Evolutionary conservation across 768 basidiomycete species (phyloP).

Genomic region (Imleria badia): DNA sequence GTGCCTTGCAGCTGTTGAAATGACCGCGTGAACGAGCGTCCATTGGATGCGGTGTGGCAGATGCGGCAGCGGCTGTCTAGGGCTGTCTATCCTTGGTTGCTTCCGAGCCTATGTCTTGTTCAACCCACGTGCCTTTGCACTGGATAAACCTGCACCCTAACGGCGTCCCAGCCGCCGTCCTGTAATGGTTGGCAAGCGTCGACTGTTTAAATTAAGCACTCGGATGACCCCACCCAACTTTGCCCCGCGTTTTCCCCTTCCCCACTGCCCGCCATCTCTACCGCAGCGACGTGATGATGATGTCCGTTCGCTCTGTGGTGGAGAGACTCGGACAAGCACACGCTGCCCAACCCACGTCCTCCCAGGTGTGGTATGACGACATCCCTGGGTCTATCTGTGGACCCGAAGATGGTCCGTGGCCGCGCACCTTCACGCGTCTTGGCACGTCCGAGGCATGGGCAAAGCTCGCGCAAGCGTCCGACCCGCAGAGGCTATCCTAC

Average conservation of each 20-base stretch:
- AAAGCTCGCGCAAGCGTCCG: constrained; percentile 48
- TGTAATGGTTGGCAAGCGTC: constrained; percentile 28
- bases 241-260: constrained; percentile 2
- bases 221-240: neutral
- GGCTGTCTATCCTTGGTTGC: constrained; percentile 12
- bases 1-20: constrained; percentile 15
- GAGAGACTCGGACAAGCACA: constrained; percentile 8
- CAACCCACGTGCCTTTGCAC: constrained; percentile 28
- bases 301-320: constrained; percentile 16
- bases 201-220: constrained; percentile 32
- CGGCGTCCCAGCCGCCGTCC: constrained; percentile 8
- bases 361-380: constrained; percentile 56
- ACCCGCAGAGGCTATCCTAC: constrained; percentile 47
- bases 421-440: constrained; percentile 54
- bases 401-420: constrained; percentile 67
- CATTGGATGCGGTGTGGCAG: constrained; percentile 8
- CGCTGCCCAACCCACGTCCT: constrained; percentile 18
- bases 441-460: constrained; percentile 53
- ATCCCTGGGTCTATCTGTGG: constrained; percentile 62
- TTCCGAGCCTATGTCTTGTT: constrained; percentile 4
- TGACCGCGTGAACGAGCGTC: constrained; percentile 27
- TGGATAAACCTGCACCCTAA: constrained; percentile 23
- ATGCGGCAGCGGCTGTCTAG: constrained; percentile 12
- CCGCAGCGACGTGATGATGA: constrained; percentile 13
- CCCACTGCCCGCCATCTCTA: neutral